Conservation (phyloP, 1,284 basidiomycete genomes). For the Trametes pubescens region DNA sequence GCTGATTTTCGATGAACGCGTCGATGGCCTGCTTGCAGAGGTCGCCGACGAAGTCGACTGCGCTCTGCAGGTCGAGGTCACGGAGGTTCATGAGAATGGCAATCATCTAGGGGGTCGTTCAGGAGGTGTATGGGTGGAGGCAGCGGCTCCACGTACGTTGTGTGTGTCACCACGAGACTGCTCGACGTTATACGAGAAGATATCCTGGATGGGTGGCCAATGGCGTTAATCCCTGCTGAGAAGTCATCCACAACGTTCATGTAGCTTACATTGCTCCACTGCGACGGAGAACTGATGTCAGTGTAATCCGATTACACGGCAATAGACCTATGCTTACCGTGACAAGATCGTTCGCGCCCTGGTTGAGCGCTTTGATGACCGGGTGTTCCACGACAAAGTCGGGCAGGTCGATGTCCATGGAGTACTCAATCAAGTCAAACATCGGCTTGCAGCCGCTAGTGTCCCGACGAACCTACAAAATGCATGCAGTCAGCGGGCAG, state of each 20-base stretch:
- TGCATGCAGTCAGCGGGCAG: not conserved
- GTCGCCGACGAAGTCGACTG: conserved; percentile 47
- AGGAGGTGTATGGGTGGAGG: not conserved
- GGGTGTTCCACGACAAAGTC: conserved; percentile 49
- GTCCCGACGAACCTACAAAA: conserved; percentile 34
- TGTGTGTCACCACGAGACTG: conserved; percentile 49
- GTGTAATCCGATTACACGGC: not conserved
- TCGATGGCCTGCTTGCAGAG: conserved; percentile 45
- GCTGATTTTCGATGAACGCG: conserved; percentile 41
- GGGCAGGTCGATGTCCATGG: conserved; percentile 49
- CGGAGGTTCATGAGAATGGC: conserved; percentile 43
- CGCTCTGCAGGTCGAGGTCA: conserved; percentile 44
- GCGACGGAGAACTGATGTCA: conserved; percentile 5
- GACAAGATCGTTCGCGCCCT: conserved; percentile 51
- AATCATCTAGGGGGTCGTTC: conserved; percentile 36
- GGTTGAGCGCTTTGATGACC: conserved; percentile 45
- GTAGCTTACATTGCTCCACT: conserved; percentile 50
- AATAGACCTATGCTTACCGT: conserved; percentile 33
- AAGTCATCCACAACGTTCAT: not conserved
- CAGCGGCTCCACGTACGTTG: conserved; percentile 36
- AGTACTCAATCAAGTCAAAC: conserved; percentile 52
- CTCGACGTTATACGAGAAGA: conserved; percentile 51
- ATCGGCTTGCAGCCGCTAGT: conserved; percentile 48
- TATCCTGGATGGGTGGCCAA: conserved; percentile 39
- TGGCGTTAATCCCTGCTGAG: not conserved